phyloP scores from a whole-genome alignment of 164 flowering plant species.

The Echeveria elegans region DNA sequence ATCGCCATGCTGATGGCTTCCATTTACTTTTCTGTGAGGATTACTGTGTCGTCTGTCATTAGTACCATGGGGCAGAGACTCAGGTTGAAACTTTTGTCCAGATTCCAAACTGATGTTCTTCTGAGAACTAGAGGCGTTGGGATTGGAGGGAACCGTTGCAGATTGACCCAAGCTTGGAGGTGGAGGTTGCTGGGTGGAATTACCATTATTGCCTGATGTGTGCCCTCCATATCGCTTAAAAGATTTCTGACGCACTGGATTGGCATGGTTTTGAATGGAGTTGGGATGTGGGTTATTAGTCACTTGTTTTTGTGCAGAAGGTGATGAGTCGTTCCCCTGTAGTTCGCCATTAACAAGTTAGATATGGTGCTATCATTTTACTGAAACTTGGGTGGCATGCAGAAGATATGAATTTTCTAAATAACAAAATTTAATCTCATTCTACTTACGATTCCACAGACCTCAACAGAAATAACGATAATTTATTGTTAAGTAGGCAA shows the following conservation, averaged over 20 bases:
- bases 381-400: no score
- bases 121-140: conserved; percentile 25
- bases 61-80: conserved; percentile 27
- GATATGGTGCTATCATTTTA: no score
- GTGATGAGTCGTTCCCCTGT: no score
- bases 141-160: conserved; percentile 16
- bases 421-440: no score
- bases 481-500: no score
- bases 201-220: conserved; percentile 15
- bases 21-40: conserved; percentile 42
- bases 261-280: conserved; percentile 17
- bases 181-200: conserved; percentile 16
- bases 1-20: conserved; percentile 49
- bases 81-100: conserved; percentile 29
- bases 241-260: conserved; percentile 22
- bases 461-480: no score
- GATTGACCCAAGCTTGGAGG: not conserved
- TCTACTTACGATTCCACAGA: no score
- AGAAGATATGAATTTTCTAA: no score
- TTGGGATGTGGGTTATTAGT: conserved; percentile 14
- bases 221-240: conserved; percentile 20
- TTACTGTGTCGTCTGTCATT: conserved; percentile 44
- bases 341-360: no score
- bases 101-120: conserved; percentile 26
- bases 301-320: no score